A percentile compares a stretch with the other conserved stretches of the same genome.
Conservation (phyloP, 441 rosid genomes). For the Brassica balearica region DNA sequence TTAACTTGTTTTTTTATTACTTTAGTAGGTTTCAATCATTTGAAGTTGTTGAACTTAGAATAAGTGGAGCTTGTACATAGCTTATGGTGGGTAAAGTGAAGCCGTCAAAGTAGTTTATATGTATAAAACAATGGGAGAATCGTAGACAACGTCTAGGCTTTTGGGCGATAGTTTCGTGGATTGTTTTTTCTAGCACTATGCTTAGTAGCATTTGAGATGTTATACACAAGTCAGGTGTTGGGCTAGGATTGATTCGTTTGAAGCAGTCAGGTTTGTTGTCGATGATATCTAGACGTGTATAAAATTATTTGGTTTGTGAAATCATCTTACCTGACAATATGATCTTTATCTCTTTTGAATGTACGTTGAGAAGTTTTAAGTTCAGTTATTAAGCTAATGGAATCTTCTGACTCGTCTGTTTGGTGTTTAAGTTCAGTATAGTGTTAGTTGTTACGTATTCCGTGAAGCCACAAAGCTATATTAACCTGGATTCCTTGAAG, state of each 20-base stretch:
- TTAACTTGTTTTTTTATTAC: not conserved
- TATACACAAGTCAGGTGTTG: not conserved
- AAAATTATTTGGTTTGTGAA: not conserved
- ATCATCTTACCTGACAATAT: not conserved
- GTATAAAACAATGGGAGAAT: not conserved
- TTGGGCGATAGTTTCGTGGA: not conserved
- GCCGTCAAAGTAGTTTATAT: not conserved
- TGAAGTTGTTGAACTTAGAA: not conserved
- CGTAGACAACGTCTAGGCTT: not conserved
- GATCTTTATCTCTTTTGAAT: not conserved
- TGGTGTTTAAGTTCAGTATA: not conserved
- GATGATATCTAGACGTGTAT: not conserved
- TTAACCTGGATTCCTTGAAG: not conserved
- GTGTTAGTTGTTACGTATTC: not conserved
- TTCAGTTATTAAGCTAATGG: not conserved
- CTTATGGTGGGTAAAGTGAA: not conserved
- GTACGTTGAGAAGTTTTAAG: not conserved
- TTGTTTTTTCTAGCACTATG: not conserved
- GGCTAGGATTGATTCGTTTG: conserved; percentile 6
- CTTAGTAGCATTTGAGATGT: conserved; percentile 1
- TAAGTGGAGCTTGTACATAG: not conserved
- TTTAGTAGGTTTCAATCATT: conserved; percentile 11
- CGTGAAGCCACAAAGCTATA: not conserved
- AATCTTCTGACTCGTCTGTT: not conserved
- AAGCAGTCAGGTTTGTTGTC: not conserved